Evolutionary conservation across 2,329 filamentous ascomycete genomes (phyloP).

Genomic region (Claviceps sp.): DNA sequence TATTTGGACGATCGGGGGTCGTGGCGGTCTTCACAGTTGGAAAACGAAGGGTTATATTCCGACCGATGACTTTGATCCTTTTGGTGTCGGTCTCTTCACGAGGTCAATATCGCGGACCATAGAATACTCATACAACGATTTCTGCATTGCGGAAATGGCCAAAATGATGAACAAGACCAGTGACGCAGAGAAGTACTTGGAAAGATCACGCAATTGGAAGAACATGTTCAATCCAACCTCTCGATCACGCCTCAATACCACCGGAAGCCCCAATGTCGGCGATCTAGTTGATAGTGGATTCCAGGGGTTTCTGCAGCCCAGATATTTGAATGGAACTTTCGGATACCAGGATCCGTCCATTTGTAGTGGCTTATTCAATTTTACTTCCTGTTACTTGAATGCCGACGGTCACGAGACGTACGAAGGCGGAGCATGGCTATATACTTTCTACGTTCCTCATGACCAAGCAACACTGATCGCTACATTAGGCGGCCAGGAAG

Average conservation of each 20-base stretch:
- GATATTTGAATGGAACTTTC: conserved; percentile 51
- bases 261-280: not conserved
- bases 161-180: conserved; percentile 37
- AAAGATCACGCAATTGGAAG: conserved; percentile 52
- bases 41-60: conserved; percentile 61
- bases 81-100: conserved; percentile 51
- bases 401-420: conserved; percentile 36
- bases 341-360: conserved; percentile 48
- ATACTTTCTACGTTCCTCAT: conserved; percentile 47
- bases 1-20: conserved; percentile 56
- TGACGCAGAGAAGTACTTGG: conserved; percentile 46
- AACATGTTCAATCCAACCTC: conserved; percentile 42
- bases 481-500: conserved; percentile 42
- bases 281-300: conserved; percentile 4
- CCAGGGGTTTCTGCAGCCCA: conserved; percentile 57
- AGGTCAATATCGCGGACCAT: conserved; percentile 61
- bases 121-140: conserved; percentile 73
- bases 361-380: conserved; percentile 28
- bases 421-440: conserved; percentile 59
- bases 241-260: conserved; percentile 10
- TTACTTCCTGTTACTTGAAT: conserved; percentile 23
- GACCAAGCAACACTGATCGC: conserved; percentile 34
- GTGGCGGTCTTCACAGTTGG: conserved; percentile 60
- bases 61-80: conserved; percentile 49
- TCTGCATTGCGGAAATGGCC: conserved; percentile 52